These are phyloP conservation scores for Penicillium brevicompactum DNA, from an alignment of 2,329 filamentous ascomycete species.

Conservation along the genomic window DNA sequence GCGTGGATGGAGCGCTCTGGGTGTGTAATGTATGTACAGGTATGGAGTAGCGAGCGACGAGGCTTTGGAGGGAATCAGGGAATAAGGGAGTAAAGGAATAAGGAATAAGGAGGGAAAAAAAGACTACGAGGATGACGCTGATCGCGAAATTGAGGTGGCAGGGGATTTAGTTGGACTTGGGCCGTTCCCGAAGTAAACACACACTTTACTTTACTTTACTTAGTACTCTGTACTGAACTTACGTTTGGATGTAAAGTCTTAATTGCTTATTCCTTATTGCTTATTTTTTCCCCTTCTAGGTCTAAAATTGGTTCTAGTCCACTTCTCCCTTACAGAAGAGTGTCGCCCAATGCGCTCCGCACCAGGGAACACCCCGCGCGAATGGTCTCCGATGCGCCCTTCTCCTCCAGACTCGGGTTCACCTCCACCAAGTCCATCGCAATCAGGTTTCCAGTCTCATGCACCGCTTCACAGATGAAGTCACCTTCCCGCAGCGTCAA, in stretches of 20 bases:
- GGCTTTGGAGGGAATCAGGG: not conserved
- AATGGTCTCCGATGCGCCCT: conserved; percentile 81
- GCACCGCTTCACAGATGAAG: conserved; percentile 88
- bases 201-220: not conserved
- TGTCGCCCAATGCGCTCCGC: conserved; percentile 88
- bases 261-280: too few relatives aligned
- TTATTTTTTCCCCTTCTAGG: not conserved
- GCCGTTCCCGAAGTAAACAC: not conserved
- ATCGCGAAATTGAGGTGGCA: conserved; percentile 31
- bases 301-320: not conserved
- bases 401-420: conserved; percentile 70
- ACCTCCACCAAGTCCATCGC: conserved; percentile 83
- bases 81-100: not conserved
- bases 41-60: not conserved
- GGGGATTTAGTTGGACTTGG: conserved; percentile 20
- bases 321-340: conserved; percentile 64
- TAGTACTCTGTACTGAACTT: not conserved
- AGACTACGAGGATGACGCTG: conserved; percentile 14
- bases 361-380: conserved; percentile 89
- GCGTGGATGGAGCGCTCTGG: conserved; percentile 15
- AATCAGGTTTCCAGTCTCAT: conserved; percentile 75
- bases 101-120: conserved; percentile 4
- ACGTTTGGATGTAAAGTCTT: too few relatives aligned
- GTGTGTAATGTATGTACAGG: conserved; percentile 5
- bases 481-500: conserved; percentile 93